A percentile compares a stretch with the other conserved stretches of the same genome.
phyloP scores from a whole-genome alignment of 1,139 yeast genomes.

The Pneumocystis jirovecii region DNA sequence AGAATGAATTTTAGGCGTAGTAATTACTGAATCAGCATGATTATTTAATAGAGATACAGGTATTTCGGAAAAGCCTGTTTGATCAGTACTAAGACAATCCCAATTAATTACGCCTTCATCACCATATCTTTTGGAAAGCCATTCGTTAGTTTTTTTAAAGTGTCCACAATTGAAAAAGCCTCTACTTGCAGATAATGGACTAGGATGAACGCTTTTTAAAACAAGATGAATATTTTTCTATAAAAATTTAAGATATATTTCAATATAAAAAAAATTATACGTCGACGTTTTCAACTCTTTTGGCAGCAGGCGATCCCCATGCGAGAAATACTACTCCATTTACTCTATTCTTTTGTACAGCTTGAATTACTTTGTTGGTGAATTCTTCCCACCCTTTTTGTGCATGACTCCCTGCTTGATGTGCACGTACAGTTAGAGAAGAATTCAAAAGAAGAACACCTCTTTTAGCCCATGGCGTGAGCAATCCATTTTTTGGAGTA shows the following conservation, averaged over 20 bases:
- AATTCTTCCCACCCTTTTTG: slow-evolving; percentile 86
- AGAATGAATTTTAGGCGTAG: neutral
- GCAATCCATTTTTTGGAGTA: slow-evolving; percentile 13
- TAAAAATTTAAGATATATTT: neutral
- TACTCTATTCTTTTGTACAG: slow-evolving; percentile 30
- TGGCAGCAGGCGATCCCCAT: slow-evolving; percentile 93
- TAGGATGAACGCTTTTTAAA: slow-evolving; percentile 75
- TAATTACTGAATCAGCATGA: neutral
- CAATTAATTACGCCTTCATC: slow-evolving; percentile 46
- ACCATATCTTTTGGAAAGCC: slow-evolving; percentile 41
- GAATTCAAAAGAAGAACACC: slow-evolving; percentile 86
- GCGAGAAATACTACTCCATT: slow-evolving; percentile 63
- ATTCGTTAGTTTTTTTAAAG: slow-evolving; percentile 55
- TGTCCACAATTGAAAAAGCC: slow-evolving; percentile 68
- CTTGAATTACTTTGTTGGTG: slow-evolving; percentile 54
- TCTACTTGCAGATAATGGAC: slow-evolving; percentile 78
- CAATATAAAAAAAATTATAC: slow-evolving; percentile 19
- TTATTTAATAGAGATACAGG: neutral
- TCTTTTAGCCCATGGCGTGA: slow-evolving; percentile 68
- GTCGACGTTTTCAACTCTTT: slow-evolving; percentile 36
- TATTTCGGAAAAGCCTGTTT: neutral
- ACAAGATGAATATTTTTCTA: slow-evolving; percentile 26
- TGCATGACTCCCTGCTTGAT: slow-evolving; percentile 84
- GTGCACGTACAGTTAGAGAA: slow-evolving; percentile 82
- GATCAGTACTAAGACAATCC: slow-evolving; percentile 24